Percentiles rank a stretch among this genome's conserved stretches.
phyloP scores from a whole-genome alignment of 768 basidiomycete genomes.

The Xerocomus spinulosus region DNA sequence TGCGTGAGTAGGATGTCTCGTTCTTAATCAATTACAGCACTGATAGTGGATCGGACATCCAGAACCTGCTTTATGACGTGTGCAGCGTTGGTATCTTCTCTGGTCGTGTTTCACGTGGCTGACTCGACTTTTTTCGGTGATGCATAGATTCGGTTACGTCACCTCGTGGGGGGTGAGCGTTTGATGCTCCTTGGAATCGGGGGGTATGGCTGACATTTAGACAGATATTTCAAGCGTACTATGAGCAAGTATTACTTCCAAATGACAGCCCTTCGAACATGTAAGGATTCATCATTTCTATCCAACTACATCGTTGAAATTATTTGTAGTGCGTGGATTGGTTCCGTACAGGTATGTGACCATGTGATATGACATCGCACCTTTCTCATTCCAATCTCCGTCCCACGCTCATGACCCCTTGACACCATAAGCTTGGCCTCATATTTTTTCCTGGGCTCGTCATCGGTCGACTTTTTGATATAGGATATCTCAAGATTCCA shows the following conservation, averaged over 20 bases:
- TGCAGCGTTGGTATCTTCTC: conserved; percentile 34
- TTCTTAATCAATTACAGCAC: background rate
- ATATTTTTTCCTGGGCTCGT: conserved; percentile 59
- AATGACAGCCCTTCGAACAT: conserved; percentile 57
- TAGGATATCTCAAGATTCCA: conserved; percentile 59
- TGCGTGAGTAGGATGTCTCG: conserved; percentile 8
- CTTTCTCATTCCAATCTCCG: no score
- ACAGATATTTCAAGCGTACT: conserved; percentile 72
- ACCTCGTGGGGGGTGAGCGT: conserved; percentile 70
- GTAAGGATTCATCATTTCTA: conserved; percentile 32
- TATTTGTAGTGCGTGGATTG: conserved; percentile 68
- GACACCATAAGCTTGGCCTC: no score
- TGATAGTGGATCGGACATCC: background rate
- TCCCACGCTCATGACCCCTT: no score
- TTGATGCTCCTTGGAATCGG: background rate
- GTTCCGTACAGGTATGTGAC: conserved; percentile 57
- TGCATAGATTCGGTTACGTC: conserved; percentile 56
- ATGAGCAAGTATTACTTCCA: conserved; percentile 49
- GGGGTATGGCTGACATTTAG: background rate
- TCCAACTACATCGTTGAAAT: background rate
- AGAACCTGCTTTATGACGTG: conserved; percentile 29
- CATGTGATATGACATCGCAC: no score
- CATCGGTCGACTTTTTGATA: conserved; percentile 67
- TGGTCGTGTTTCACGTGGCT: background rate
- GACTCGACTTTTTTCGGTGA: background rate